A percentile compares a stretch with the other conserved stretches of the same genome.
Conservation (phyloP, 768 basidiomycete genomes). For the Leccinum rimulosum region DNA sequence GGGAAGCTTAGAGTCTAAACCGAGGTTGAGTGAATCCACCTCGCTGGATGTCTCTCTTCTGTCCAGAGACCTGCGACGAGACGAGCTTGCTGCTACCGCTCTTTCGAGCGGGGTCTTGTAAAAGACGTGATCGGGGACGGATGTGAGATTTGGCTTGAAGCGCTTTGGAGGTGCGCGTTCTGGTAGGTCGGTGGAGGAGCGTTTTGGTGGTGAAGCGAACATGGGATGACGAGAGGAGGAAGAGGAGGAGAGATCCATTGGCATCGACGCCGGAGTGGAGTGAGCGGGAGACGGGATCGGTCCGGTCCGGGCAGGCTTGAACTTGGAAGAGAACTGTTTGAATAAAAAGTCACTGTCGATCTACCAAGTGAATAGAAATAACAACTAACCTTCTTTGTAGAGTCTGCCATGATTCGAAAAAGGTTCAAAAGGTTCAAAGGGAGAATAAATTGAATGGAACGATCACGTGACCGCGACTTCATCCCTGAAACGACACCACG, state of each 20-base stretch:
- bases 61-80: conserved; percentile 18
- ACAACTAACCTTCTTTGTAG: not conserved
- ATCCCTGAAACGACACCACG: too few species aligned
- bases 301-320: conserved; percentile 41
- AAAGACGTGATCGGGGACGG: conserved; percentile 28
- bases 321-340: conserved; percentile 33
- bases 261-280: conserved; percentile 25
- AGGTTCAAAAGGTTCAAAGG: too few species aligned
- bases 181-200: conserved; percentile 23
- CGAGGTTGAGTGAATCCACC: conserved; percentile 25
- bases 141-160: conserved; percentile 21
- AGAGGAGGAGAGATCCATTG: conserved; percentile 24
- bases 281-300: not conserved
- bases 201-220: conserved; percentile 26
- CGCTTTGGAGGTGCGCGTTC: conserved; percentile 30
- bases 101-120: conserved; percentile 4
- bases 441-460: not conserved
- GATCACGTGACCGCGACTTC: conserved; percentile 30
- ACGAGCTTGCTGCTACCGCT: not conserved
- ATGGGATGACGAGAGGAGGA: conserved; percentile 5
- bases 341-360: too few species aligned
- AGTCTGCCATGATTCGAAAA: not conserved
- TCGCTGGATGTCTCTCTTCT: conserved; percentile 15
- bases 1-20: not conserved
- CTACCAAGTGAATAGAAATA: not conserved